Conservation (phyloP, 1,284 basidiomycete species). For the Pholiota adiposa region DNA sequence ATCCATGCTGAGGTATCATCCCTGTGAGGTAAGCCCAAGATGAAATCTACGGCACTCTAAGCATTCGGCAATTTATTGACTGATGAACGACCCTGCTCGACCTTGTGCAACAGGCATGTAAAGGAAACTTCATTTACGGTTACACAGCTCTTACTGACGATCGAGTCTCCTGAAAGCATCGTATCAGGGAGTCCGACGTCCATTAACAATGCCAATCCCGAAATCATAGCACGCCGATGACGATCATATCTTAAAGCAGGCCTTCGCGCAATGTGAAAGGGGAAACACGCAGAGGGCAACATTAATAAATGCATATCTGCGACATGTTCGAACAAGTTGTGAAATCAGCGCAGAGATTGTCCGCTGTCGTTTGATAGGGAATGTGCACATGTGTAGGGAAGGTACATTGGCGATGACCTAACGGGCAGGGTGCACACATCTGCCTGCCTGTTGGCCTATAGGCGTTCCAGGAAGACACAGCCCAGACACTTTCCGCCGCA, state of each 20-base stretch:
- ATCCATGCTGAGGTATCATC: too few species aligned
- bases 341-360: neutral
- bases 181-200: neutral
- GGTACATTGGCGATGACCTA: neutral
- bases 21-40: too few species aligned
- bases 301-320: neutral
- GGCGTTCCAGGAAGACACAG: neutral
- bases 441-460: neutral
- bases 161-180: neutral
- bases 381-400: neutral
- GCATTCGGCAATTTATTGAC: too few species aligned
- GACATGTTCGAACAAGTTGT: neutral
- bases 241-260: too few species aligned
- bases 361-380: neutral
- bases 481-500: neutral
- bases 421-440: neutral
- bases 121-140: slow-evolving; percentile 1
- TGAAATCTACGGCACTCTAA: too few species aligned
- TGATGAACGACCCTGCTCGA: neutral
- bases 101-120: neutral
- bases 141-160: neutral
- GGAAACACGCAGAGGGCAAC: neutral
- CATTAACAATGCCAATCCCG: neutral
- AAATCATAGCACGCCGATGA: too few species aligned
- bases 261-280: neutral